Conservation (phyloP, 1,139 yeast genomes). For the Candida sp. region DNA sequence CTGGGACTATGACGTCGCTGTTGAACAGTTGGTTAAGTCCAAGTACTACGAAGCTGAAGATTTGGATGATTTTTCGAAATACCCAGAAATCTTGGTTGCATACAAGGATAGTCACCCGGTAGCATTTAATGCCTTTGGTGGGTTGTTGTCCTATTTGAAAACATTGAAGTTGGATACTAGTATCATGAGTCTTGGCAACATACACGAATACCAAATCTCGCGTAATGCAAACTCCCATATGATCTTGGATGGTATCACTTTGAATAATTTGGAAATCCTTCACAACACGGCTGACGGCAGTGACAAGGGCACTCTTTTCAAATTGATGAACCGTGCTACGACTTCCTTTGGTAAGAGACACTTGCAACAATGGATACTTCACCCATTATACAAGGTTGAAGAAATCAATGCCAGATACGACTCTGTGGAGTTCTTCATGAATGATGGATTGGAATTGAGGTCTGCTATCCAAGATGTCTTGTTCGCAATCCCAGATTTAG, state of each 20-base stretch:
- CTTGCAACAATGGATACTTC: conserved; percentile 86
- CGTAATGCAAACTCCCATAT: conserved; percentile 61
- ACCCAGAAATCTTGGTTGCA: conserved; percentile 61
- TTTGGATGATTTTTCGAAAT: conserved; percentile 65
- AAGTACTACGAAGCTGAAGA: conserved; percentile 67
- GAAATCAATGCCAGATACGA: conserved; percentile 79
- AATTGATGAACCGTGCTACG: conserved; percentile 77
- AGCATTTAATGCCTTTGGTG: conserved; percentile 90
- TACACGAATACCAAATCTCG: conserved; percentile 71
- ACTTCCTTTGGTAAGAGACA: conserved; percentile 94
- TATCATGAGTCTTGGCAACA: conserved; percentile 80
- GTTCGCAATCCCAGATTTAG: conserved; percentile 80
- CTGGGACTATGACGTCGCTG: conserved; percentile 81
- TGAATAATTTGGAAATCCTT: conserved; percentile 88
- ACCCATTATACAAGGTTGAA: conserved; percentile 66
- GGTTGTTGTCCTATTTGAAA: conserved; percentile 77
- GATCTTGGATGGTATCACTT: conserved; percentile 89
- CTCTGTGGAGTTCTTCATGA: conserved; percentile 76
- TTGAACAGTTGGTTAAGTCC: conserved; percentile 68
- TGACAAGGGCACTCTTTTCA: conserved; percentile 86
- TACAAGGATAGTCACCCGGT: conserved; percentile 54
- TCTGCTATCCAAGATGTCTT: conserved; percentile 61
- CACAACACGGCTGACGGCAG: conserved; percentile 91
- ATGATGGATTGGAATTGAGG: conserved; percentile 54
- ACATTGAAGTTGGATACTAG: conserved; percentile 77